Percentiles rank a stretch among this genome's conserved stretches.
phyloP scores from a whole-genome alignment of 2,329 filamentous ascomycete species.

The Colletotrichum cereale region DNA sequence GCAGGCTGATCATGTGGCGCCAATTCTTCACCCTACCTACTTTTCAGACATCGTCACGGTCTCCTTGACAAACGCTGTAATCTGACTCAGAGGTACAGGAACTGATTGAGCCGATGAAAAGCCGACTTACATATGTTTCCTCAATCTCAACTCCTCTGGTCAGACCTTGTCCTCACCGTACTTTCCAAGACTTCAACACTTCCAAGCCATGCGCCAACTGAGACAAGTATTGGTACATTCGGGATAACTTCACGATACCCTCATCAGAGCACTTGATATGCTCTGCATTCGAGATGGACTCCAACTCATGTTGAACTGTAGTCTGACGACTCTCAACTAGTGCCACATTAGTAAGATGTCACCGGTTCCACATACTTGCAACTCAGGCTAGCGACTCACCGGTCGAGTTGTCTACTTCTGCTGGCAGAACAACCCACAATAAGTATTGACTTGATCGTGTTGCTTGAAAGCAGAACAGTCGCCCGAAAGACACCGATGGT shows the following conservation, averaged over 20 bases:
- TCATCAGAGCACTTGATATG: background rate
- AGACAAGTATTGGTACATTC: background rate
- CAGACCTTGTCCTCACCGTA: background rate
- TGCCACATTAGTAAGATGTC: background rate
- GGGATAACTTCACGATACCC: background rate
- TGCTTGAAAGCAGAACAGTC: background rate
- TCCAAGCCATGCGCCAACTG: background rate
- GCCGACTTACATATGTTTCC: background rate
- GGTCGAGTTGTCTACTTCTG: background rate
- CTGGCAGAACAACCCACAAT: too few species aligned
- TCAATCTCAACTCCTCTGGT: background rate
- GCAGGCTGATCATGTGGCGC: conserved; percentile 17
- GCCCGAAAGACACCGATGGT: background rate
- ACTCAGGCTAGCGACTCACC: background rate
- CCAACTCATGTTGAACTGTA: background rate
- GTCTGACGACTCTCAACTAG: background rate
- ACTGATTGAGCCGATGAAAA: background rate
- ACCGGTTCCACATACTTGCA: background rate
- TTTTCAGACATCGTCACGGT: conserved; percentile 1
- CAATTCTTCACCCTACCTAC: background rate
- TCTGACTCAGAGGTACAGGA: background rate
- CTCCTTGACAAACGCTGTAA: background rate
- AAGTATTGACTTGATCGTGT: too few species aligned
- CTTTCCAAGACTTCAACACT: background rate
- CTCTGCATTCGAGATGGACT: too few species aligned